Evolutionary conservation across 257 asterid species (phyloP).

Genomic region (Perilla frutescens): DNA sequence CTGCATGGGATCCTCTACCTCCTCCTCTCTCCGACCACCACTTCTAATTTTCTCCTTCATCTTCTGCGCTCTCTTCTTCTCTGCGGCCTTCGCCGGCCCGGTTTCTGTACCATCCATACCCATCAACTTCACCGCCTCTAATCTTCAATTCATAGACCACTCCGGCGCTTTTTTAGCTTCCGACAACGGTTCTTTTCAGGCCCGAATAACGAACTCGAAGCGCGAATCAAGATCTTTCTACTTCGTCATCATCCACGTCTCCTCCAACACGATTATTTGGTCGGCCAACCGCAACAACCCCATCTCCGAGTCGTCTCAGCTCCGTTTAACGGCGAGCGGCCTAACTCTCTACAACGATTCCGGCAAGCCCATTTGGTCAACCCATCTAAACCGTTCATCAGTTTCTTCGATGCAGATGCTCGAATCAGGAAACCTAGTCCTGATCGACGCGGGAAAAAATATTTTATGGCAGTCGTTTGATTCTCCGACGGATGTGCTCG

Average conservation of each 20-base stretch:
- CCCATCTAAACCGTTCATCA: conserved; percentile 38
- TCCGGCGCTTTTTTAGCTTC: conserved; percentile 53
- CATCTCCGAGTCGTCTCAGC: conserved; percentile 43
- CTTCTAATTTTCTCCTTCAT: not conserved
- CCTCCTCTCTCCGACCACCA: conserved; percentile 15
- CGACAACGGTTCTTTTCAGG: conserved; percentile 39
- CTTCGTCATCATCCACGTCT: conserved; percentile 44
- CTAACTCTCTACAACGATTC: conserved; percentile 45
- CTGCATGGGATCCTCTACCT: conserved; percentile 46
- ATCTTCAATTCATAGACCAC: conserved; percentile 48
- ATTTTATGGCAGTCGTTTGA: conserved; percentile 67
- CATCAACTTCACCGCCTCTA: conserved; percentile 45
- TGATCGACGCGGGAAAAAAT: conserved; percentile 46
- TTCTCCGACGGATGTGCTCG: conserved; percentile 64
- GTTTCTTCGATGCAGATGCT: conserved; percentile 53
- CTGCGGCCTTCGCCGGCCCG: conserved; percentile 39
- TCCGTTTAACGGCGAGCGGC: conserved; percentile 42
- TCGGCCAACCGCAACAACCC: conserved; percentile 53
- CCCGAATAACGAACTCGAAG: conserved; percentile 41
- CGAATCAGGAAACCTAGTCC: conserved; percentile 67
- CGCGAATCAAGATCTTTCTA: conserved; percentile 43
- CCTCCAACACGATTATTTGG: conserved; percentile 44
- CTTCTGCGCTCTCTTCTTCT: not conserved
- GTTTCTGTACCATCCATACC: conserved; percentile 28
- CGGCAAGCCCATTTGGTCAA: conserved; percentile 57